These are phyloP conservation scores for Suillus spraguei DNA, from an alignment of 768 basidiomycete genomes.

Conservation along the genomic window DNA sequence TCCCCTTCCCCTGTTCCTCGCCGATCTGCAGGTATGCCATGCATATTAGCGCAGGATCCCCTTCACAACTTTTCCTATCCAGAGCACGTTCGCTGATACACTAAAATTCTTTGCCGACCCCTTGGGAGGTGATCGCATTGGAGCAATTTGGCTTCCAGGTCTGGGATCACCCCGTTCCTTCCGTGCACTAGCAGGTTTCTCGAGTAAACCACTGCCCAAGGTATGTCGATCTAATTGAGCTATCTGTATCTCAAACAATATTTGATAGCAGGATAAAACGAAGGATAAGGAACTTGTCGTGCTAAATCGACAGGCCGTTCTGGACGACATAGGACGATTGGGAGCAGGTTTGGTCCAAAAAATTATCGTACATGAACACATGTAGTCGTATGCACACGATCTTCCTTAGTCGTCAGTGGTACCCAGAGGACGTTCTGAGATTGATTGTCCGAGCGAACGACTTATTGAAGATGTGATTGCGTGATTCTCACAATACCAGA, in stretches of 20 bases:
- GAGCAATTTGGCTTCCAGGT: conserved; percentile 84
- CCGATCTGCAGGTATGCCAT: conserved; percentile 68
- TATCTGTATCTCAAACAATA: conserved; percentile 4
- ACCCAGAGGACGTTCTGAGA: too few species aligned
- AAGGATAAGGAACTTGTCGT: conserved; percentile 63
- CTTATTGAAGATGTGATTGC: too few species aligned
- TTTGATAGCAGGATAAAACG: conserved; percentile 28
- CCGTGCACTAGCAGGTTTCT: conserved; percentile 83
- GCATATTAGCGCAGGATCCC: background rate
- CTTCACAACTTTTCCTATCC: conserved; percentile 13
- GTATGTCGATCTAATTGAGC: conserved; percentile 24
- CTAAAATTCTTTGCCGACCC: conserved; percentile 85
- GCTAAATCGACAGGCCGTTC: conserved; percentile 66
- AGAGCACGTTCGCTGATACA: conserved; percentile 76
- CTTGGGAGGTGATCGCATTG: conserved; percentile 77
- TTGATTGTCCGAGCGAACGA: too few species aligned
- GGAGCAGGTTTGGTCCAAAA: conserved; percentile 67
- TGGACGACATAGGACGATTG: conserved; percentile 77
- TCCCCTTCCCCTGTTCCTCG: conserved; percentile 65
- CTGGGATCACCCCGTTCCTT: conserved; percentile 65
- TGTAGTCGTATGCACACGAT: conserved; percentile 1
- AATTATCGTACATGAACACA: conserved; percentile 31
- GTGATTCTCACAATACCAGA: too few species aligned
- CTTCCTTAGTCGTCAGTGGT: too few species aligned
- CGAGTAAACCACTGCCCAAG: conserved; percentile 54